Base-by-base conservation (phyloP, 2,329 filamentous ascomycete genomes). In the Fonsecaea erecta region DNA sequence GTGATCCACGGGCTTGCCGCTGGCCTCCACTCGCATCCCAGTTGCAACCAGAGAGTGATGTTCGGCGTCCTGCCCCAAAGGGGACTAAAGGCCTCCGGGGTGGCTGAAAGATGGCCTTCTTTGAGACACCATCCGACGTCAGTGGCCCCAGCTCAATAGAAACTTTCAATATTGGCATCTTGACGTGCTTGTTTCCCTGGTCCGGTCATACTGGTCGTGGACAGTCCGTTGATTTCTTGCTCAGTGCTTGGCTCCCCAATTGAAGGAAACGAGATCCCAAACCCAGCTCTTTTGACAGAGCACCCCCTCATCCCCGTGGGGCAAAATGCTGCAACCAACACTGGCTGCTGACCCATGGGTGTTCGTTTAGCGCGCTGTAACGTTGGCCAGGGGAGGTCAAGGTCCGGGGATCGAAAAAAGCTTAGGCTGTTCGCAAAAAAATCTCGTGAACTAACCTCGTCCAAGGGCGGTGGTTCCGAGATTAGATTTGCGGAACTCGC, bases 401-500 rank as follows among this genome's bases (percentile, higher is more conserved):
- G n/a, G 57, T 52, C 32, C 46, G 46, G 40, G 46, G 21, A 3
- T 5, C 37, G 57, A 51, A 32, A 52, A 46, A 59, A 40, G 52
- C 26, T 53, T 53, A 32, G 52, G 16, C 26, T 32, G 11, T 14
- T 48, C 43, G 43, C 43, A 48, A 48, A 26, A 48, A 48, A 48
- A 48, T 24, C 21, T 24, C 11, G 43, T 24, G 43, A 24, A 24
- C 43, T 48, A 48, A 48, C 43, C 43, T 48, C 43, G 18, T 12
- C 52, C 32, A 11, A 48, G n/a, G 37, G 26, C 37, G 57, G 57
- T 32, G 48, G 21, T 21, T 40, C 57, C 57, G 57, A 60, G 57
- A 60, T 60, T 60, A 52, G 57, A 60, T 60, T 60, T 60, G 43
- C 57, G 57, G 57, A 30, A 60, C 57, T 34, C 46, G 30, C 43